Percentiles rank a stretch among this genome's conserved stretches.
phyloP scores from a whole-genome alignment of 2,329 filamentous ascomycete genomes.

The Aureobasidium sp. region DNA sequence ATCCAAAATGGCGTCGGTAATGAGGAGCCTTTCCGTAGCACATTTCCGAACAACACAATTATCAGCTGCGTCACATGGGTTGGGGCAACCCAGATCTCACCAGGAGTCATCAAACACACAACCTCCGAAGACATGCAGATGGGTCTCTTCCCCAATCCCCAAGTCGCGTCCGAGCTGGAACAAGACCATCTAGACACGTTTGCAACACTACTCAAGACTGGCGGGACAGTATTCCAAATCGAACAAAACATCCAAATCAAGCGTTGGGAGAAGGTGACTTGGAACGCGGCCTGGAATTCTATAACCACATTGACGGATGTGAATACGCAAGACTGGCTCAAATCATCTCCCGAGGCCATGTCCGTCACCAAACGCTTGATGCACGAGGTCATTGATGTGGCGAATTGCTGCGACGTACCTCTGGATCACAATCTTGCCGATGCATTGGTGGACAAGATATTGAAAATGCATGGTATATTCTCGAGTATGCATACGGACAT shows the following conservation, averaged over 20 bases:
- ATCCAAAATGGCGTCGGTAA: constrained; percentile 59
- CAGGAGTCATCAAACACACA: constrained; percentile 45
- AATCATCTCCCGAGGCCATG: constrained; percentile 35
- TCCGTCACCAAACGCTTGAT: constrained; percentile 36
- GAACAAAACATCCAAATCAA: constrained; percentile 50
- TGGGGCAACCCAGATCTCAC: constrained; percentile 44
- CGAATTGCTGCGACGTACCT: constrained; percentile 32
- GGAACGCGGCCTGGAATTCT: constrained; percentile 57
- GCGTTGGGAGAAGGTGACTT: constrained; percentile 55
- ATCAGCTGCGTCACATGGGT: constrained; percentile 52
- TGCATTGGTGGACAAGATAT: constrained; percentile 33
- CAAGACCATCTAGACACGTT: constrained; percentile 36
- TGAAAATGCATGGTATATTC: constrained; percentile 34
- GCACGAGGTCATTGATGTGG: constrained; percentile 39
- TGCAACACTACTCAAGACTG: constrained; percentile 35
- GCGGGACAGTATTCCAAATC: constrained; percentile 42
- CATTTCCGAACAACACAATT: constrained; percentile 47
- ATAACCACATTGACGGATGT: constrained; percentile 41
- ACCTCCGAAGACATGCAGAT: constrained; percentile 50
- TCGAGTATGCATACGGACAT: constrained; percentile 43
- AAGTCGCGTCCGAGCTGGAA: constrained; percentile 28
- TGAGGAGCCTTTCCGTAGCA: constrained; percentile 46
- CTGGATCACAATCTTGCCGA: constrained; percentile 34
- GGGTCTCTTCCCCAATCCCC: constrained; percentile 43
- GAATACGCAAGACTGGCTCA: constrained; percentile 38